Conservation (phyloP, 352 stramenopile species). For the Stramenopiles sp. region DNA sequence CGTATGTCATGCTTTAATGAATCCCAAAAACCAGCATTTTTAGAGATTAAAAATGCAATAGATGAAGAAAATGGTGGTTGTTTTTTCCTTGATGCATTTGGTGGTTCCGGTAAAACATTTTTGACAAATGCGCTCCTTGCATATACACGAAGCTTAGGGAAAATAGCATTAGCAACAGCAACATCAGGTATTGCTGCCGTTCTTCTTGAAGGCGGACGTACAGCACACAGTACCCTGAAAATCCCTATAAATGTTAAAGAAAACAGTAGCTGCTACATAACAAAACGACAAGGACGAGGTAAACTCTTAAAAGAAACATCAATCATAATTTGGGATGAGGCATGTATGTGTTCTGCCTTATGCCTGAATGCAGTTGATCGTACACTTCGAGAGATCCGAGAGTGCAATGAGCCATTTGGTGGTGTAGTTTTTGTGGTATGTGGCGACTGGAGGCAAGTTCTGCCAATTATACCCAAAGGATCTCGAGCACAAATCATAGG, state of each 20-base stretch:
- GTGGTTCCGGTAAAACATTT: slow-evolving; percentile 18
- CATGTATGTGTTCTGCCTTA: not conserved
- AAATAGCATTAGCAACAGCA: slow-evolving; percentile 16
- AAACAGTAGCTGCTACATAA: slow-evolving; percentile 14
- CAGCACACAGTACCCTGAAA: slow-evolving; percentile 18
- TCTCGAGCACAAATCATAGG: slow-evolving; percentile 5
- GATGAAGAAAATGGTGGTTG: slow-evolving; percentile 11
- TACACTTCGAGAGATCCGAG: not conserved
- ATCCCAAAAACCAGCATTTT: not conserved
- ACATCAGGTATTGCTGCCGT: slow-evolving; percentile 17
- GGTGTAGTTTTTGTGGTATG: not conserved
- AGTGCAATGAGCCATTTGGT: slow-evolving; percentile 3
- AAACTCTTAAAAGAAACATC: slow-evolving; percentile 9
- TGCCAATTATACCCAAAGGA: slow-evolving; percentile 8
- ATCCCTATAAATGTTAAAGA: slow-evolving; percentile 15
- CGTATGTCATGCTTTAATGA: too few species aligned
- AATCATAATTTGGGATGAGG: slow-evolving; percentile 10
- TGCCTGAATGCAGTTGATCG: slow-evolving; percentile 7
- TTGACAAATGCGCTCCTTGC: slow-evolving; percentile 16
- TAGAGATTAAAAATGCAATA: slow-evolving; percentile 14
- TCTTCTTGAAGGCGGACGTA: slow-evolving; percentile 17
- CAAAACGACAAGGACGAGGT: slow-evolving; percentile 13
- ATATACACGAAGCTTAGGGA: slow-evolving; percentile 12
- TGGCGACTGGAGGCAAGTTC: slow-evolving; percentile 7
- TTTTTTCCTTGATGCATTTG: slow-evolving; percentile 18